These are phyloP conservation scores for Protea cynaroides DNA, from an alignment of 164 flowering plant genomes.

Conservation along the genomic window DNA sequence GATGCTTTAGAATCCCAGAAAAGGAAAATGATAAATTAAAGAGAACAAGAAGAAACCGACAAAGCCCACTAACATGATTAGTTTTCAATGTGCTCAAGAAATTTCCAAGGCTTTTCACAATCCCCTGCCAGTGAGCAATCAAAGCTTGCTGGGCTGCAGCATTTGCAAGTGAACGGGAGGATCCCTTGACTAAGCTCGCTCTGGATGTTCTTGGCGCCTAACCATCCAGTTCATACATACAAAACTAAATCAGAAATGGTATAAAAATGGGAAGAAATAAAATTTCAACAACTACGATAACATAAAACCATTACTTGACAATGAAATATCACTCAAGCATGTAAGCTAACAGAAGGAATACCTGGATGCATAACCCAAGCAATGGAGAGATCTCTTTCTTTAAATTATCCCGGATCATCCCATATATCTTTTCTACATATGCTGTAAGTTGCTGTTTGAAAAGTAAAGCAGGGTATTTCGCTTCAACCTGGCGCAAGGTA, in stretches of 20 bases:
- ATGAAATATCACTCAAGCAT: neutral
- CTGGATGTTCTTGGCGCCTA: constrained; percentile 97
- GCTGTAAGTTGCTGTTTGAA: constrained; percentile 99
- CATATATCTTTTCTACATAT: constrained; percentile 96
- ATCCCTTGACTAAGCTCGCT: constrained; percentile 94
- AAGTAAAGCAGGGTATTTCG: constrained; percentile 97
- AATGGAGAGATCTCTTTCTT: constrained; percentile 98
- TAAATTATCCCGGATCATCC: constrained; percentile 95
- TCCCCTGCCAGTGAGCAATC: constrained; percentile 99
- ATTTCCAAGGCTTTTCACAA: constrained; percentile 84
- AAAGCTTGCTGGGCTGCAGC: constrained; percentile 85
- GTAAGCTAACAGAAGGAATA: constrained; percentile 17
- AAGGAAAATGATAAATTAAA: neutral
- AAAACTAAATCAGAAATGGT: neutral
- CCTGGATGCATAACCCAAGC: constrained; percentile 98
- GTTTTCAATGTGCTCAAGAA: constrained; percentile 74
- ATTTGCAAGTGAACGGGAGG: constrained; percentile 73
- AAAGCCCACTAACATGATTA: constrained; percentile 59
- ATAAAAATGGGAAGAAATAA: neutral
- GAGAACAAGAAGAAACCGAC: constrained; percentile 4
- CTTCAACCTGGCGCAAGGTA: constrained; percentile 84
- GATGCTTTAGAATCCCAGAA: neutral
- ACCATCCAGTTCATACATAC: constrained; percentile 5
- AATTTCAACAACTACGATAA: neutral
- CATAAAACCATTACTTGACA: neutral